Percentiles rank a stretch among this genome's conserved stretches.
These are phyloP conservation scores for Aspergillus awamori DNA, from an alignment of 2,329 filamentous ascomycete species.

Conservation along the genomic window DNA sequence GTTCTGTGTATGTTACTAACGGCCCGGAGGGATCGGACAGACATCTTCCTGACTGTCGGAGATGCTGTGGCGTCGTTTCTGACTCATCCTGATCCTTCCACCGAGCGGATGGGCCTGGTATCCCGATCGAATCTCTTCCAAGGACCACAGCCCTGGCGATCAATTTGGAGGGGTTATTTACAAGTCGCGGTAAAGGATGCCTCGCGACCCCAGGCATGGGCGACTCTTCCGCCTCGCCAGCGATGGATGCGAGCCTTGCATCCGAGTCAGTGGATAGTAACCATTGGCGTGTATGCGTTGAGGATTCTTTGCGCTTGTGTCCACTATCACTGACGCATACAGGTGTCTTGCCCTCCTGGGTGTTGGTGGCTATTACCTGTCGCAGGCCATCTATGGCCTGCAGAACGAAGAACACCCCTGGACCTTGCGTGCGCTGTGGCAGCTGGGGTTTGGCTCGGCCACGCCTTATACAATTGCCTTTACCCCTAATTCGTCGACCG, in stretches of 20 bases:
- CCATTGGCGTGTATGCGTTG: background rate
- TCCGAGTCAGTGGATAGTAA: background rate
- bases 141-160: background rate
- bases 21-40: background rate
- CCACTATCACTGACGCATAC: background rate
- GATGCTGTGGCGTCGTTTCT: constrained; percentile 35
- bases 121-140: background rate
- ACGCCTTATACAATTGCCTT: background rate
- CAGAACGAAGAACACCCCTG: background rate
- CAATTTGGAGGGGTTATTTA: background rate
- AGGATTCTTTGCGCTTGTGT: too few species aligned
- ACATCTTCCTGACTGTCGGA: constrained; percentile 26
- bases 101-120: constrained; percentile 14
- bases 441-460: background rate
- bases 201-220: background rate
- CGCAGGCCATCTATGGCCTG: background rate
- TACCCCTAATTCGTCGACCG: background rate
- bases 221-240: background rate
- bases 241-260: background rate
- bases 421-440: background rate
- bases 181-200: background rate
- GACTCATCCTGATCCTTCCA: constrained; percentile 17
- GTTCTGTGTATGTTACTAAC: constrained; percentile 21
- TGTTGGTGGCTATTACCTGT: background rate
- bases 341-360: background rate